phyloP scores from a whole-genome alignment of 148 eudicot genomes.

The Silene latifolia region DNA sequence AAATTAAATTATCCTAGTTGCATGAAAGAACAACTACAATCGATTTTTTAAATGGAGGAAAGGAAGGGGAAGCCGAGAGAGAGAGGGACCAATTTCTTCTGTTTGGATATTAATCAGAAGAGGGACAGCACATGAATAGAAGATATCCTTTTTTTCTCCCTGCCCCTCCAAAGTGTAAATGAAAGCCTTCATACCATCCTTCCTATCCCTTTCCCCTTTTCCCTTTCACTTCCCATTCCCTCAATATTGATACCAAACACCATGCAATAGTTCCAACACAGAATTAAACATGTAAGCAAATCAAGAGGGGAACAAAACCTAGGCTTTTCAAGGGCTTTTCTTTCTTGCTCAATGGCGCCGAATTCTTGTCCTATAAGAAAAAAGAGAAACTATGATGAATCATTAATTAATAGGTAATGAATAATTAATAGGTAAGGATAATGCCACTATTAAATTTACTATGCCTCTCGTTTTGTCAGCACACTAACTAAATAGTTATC shows the following conservation, averaged over 20 bases:
- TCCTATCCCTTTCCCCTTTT: slow-evolving; percentile 1
- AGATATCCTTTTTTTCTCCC: background rate
- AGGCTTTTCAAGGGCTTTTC: slow-evolving; percentile 76
- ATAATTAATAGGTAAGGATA: background rate
- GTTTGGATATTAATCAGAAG: background rate
- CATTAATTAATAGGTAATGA: background rate
- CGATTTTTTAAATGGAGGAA: background rate
- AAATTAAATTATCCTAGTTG: background rate
- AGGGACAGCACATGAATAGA: background rate
- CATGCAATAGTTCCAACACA: background rate
- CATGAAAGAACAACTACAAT: background rate
- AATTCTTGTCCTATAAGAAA: slow-evolving; percentile 63
- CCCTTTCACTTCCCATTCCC: background rate
- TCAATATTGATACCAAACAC: background rate
- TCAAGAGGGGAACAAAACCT: slow-evolving; percentile 36
- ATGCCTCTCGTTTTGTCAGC: too few species aligned
- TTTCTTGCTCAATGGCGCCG: slow-evolving; percentile 45
- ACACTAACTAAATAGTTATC: too few species aligned
- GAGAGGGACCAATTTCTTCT: background rate
- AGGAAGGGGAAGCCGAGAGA: background rate
- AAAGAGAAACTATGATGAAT: background rate
- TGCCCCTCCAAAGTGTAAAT: background rate
- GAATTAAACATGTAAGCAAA: background rate
- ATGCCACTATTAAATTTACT: too few species aligned
- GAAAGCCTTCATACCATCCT: background rate